Percentiles rank a stretch among this genome's conserved stretches.
Evolutionary conservation across 2,329 filamentous ascomycete genomes (phyloP).

Genomic region (Aplosporella prunicola): DNA sequence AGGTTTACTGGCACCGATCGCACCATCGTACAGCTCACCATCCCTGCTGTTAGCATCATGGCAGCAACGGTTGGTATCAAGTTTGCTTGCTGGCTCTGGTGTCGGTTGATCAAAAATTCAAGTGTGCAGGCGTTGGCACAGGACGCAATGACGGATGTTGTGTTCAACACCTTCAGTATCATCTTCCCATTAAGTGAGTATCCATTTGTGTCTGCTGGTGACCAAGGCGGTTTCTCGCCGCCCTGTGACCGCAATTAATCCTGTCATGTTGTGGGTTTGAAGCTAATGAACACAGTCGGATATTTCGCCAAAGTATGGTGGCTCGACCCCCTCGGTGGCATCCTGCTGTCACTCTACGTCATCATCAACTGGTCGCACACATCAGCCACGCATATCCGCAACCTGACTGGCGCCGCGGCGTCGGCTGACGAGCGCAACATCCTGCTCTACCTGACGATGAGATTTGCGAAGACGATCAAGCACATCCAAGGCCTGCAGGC

Average conservation of each 20-base stretch:
- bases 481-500: slow-evolving; percentile 79
- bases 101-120: slow-evolving; percentile 74
- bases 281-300: slow-evolving; percentile 41
- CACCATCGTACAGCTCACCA: slow-evolving; percentile 60
- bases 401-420: slow-evolving; percentile 69
- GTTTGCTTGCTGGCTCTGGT: slow-evolving; percentile 77
- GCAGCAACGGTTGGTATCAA: slow-evolving; percentile 72
- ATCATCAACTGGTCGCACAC: slow-evolving; percentile 72
- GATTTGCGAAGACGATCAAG: slow-evolving; percentile 78
- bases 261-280: too few species aligned
- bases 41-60: slow-evolving; percentile 73
- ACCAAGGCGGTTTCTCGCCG: not conserved
- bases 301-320: slow-evolving; percentile 73
- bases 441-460: slow-evolving; percentile 83
- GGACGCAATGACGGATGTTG: slow-evolving; percentile 63
- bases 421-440: slow-evolving; percentile 76
- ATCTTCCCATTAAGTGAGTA: slow-evolving; percentile 63
- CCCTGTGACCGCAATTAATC: too few species aligned
- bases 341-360: slow-evolving; percentile 68
- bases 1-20: slow-evolving; percentile 53
- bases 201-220: not conserved
- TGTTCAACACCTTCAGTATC: slow-evolving; percentile 86
- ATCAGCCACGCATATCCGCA: slow-evolving; percentile 66
- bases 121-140: slow-evolving; percentile 71
- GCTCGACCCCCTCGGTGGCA: slow-evolving; percentile 70